A percentile compares a stretch with the other conserved stretches of the same genome.
These are phyloP conservation scores for Nakazawaea ernobii DNA, from an alignment of 805 yeast genomes.

Conservation along the genomic window DNA sequence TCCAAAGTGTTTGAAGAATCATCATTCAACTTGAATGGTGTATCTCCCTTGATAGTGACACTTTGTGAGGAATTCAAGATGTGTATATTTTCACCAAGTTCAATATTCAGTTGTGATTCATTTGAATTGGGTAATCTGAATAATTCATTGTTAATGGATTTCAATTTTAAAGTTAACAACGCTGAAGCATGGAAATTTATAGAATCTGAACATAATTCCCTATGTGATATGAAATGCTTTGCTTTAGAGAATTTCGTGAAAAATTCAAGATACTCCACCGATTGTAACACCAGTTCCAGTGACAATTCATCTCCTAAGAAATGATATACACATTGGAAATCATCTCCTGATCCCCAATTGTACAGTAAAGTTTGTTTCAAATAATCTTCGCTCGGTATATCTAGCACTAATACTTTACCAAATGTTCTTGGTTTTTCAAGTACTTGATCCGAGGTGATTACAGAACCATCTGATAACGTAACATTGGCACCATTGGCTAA, in stretches of 20 bases:
- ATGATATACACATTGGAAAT: constrained; percentile 61
- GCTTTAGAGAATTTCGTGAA: constrained; percentile 52
- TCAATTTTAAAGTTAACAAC: constrained; percentile 47
- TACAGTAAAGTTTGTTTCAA: constrained; percentile 24
- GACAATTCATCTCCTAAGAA: constrained; percentile 59
- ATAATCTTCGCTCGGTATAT: constrained; percentile 57
- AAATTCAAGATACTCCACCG: constrained; percentile 31
- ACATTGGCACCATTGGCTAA: constrained; percentile 59
- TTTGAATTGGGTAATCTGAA: constrained; percentile 33
- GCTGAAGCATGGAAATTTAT: constrained; percentile 56
- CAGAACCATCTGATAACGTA: constrained; percentile 49
- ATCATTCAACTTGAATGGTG: neutral
- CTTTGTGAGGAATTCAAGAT: constrained; percentile 25
- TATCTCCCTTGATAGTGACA: constrained; percentile 17
- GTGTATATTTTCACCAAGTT: constrained; percentile 15
- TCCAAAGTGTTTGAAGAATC: neutral
- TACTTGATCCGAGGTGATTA: constrained; percentile 65
- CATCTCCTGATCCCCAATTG: constrained; percentile 23
- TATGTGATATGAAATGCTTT: constrained; percentile 71
- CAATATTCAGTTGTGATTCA: neutral
- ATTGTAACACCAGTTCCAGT: constrained; percentile 30
- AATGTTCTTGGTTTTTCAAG: constrained; percentile 55
- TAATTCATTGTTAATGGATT: constrained; percentile 38
- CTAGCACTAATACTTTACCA: constrained; percentile 60
- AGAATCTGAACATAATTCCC: constrained; percentile 53